A percentile compares a stretch with the other conserved stretches of the same genome.
These are phyloP conservation scores for Lenwebbia sp. DNA, from an alignment of 345 rosid genomes.

Conservation along the genomic window DNA sequence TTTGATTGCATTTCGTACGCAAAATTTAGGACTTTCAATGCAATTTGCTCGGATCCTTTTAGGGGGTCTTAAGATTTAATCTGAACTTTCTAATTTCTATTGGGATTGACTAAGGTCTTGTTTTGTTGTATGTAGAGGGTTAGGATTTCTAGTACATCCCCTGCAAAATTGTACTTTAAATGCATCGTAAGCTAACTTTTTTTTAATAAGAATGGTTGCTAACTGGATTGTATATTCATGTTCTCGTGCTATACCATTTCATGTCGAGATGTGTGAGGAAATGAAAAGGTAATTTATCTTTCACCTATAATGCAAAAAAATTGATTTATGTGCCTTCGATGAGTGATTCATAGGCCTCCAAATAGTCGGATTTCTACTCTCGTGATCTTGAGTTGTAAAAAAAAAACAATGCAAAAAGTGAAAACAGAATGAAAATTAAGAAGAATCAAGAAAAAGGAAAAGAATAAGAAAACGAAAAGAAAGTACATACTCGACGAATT, in stretches of 20 bases:
- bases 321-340: not conserved
- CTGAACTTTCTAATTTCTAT: not conserved
- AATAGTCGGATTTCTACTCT: not conserved
- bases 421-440: not conserved
- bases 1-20: not conserved
- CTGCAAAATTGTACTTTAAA: not conserved
- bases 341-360: not conserved
- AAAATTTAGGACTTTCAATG: not conserved
- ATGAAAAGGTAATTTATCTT: not conserved
- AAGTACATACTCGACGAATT: not conserved
- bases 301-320: not conserved
- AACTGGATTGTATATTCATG: not conserved
- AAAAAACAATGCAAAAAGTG: not conserved
- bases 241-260: not conserved
- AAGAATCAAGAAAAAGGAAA: not conserved
- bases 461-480: not conserved
- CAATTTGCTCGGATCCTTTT: not conserved
- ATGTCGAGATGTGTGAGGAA: not conserved
- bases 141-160: not conserved
- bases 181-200: not conserved
- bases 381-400: not conserved
- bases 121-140: not conserved
- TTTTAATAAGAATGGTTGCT: not conserved
- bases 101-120: not conserved
- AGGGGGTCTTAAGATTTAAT: not conserved